Base-by-base conservation (phyloP, 805 yeast species). In the Starmerella geochares region DNA sequence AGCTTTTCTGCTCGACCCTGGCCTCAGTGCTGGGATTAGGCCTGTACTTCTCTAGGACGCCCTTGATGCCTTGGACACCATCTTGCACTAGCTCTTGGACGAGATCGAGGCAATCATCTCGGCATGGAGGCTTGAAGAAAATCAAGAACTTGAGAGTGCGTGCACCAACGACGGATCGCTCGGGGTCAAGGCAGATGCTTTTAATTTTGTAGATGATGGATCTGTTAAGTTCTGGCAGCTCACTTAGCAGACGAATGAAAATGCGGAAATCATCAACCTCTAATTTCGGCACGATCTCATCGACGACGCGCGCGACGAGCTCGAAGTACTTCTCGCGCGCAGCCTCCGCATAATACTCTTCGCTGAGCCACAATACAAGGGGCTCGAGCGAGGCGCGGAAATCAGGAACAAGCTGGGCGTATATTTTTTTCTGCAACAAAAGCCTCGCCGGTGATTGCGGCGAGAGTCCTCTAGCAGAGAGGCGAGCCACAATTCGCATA, bases 351-450 rank as follows among this genome's bases (percentile, higher is more conserved):
- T 78, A 80, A 94, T 96, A 92, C 65, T 92, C 98, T 66, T 92
- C 98, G 60, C 83, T 88, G 49, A 92, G 68, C 99, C 99, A 92
- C 54, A 83, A 87, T 33, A 90, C 79, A 17, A 86, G 79, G 31
- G 81, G 67, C 51, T 85, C 94, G 11, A 88, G 73, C 31, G 90
- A 71, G 9, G 70, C 71, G 49, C 82, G 82, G 58, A 88, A 79
- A 60, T 83, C 85, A 10, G 74, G 80, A 59, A 85, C 71, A 49
- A 86, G 80, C 62, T 82, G 84, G 16, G 80, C 78, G 53, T 82
- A 81, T 10, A 92, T 67, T 20, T 86, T 77, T 20, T 75, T 78
- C 57, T 96, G 73, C 11, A 90, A 76, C 52, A 78, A 62, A 48
- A 78, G 63, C 77, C 71, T 41, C 17, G 51, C 53, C 25, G 44